Evolutionary conservation across 1,284 basidiomycete species (phyloP).

Genomic region (Puccinia coronata): DNA sequence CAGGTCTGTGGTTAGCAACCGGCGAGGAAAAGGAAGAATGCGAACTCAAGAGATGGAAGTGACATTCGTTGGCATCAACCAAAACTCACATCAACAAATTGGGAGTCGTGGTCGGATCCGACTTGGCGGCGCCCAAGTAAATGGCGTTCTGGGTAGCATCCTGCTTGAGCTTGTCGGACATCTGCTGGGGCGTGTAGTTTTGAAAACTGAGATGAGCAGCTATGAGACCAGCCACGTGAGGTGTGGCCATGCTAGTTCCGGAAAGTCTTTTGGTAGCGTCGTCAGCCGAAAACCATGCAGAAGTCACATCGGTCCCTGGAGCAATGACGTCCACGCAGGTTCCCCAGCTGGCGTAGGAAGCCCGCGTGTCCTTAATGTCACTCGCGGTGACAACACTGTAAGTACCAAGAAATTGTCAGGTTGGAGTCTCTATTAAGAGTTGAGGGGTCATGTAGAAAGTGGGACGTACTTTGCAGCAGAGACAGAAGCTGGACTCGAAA

Average conservation of each 20-base stretch:
- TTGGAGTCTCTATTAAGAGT: no score
- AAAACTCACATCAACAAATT: slow-evolving; percentile 28
- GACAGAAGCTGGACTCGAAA: slow-evolving; percentile 50
- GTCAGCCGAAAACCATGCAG: slow-evolving; percentile 58
- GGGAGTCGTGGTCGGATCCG: slow-evolving; percentile 3
- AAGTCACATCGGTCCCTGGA: slow-evolving; percentile 58
- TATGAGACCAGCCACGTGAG: slow-evolving; percentile 59
- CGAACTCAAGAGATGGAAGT: no score
- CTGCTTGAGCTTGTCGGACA: slow-evolving; percentile 35
- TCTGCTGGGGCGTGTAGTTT: slow-evolving; percentile 32
- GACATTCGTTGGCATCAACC: no score
- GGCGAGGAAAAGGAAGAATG: no score
- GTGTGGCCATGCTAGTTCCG: slow-evolving; percentile 60
- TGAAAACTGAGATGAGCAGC: slow-evolving; percentile 53
- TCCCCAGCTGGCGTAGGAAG: slow-evolving; percentile 51
- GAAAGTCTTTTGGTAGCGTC: slow-evolving; percentile 58
- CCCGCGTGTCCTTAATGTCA: slow-evolving; percentile 50
- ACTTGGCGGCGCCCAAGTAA: background rate
- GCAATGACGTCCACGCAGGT: slow-evolving; percentile 59
- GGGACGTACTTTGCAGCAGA: slow-evolving; percentile 30
- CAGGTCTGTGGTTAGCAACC: background rate
- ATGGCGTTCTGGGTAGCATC: slow-evolving; percentile 21
- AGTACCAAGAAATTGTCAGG: background rate
- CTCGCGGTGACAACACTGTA: slow-evolving; percentile 51
- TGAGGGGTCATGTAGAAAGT: background rate